Evolutionary conservation across 805 yeast species (phyloP).

Genomic region (Kodamaea hsintzibuensis): DNA sequence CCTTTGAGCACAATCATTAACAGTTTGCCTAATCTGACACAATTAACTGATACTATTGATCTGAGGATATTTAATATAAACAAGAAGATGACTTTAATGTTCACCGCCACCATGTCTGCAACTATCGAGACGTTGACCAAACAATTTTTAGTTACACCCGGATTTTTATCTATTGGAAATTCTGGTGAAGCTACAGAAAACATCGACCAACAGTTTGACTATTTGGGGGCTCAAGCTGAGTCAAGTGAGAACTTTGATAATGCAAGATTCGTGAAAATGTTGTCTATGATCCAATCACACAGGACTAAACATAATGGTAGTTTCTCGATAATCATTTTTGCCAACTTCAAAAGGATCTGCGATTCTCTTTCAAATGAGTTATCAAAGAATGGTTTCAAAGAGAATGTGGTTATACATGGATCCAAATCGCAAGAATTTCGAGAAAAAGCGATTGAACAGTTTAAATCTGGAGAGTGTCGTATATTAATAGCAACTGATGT

Average conservation of each 20-base stretch:
- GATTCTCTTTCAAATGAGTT: conserved; percentile 63
- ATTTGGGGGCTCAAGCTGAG: conserved; percentile 15
- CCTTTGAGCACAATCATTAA: conserved; percentile 64
- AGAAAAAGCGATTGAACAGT: conserved; percentile 67
- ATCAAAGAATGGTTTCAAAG: conserved; percentile 36
- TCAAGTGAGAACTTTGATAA: conserved; percentile 36
- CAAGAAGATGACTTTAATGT: conserved; percentile 76
- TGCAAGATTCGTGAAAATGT: conserved; percentile 45
- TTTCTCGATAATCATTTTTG: conserved; percentile 70
- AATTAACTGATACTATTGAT: conserved; percentile 26
- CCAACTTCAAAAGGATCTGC: conserved; percentile 72
- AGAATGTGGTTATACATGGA: conserved; percentile 74
- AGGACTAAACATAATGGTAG: not conserved
- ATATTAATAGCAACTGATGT: conserved; percentile 89
- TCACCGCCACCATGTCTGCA: conserved; percentile 89
- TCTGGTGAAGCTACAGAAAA: conserved; percentile 65
- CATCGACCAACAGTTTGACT: conserved; percentile 66
- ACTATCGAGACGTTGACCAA: conserved; percentile 65
- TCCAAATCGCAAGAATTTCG: conserved; percentile 82
- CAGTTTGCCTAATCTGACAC: conserved; percentile 47
- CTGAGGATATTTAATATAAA: conserved; percentile 36
- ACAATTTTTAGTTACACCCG: conserved; percentile 63
- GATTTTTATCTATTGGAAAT: conserved; percentile 65
- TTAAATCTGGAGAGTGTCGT: conserved; percentile 56
- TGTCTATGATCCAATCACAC: conserved; percentile 41